Conservation (phyloP, 495 filamentous ascomycete genomes). For the Penicillium paxilli region DNA sequence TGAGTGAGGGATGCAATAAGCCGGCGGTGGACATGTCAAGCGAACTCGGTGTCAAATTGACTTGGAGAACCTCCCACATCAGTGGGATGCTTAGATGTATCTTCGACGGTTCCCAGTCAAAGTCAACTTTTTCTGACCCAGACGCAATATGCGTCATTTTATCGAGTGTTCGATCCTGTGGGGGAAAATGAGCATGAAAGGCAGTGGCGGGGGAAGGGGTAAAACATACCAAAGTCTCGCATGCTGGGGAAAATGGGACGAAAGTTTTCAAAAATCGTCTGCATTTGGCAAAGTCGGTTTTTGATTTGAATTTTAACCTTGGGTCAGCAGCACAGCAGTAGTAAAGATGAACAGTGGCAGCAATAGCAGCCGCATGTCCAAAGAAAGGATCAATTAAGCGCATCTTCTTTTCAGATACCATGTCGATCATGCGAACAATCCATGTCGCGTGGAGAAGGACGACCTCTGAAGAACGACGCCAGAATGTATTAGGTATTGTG, state of each 20-base stretch:
- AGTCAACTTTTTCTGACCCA: constrained; percentile 41
- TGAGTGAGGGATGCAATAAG: constrained; percentile 35
- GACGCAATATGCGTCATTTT: constrained; percentile 44
- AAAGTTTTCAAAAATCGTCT: constrained; percentile 43
- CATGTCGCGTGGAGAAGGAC: constrained; percentile 47
- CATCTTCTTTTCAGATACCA: constrained; percentile 47
- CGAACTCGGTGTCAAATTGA: constrained; percentile 32
- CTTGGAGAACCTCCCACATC: constrained; percentile 50
- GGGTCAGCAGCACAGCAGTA: constrained; percentile 46
- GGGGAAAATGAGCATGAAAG: background rate
- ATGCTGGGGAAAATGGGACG: constrained; percentile 39
- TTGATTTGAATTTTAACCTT: constrained; percentile 46
- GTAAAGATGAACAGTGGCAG: constrained; percentile 47
- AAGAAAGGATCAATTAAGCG: constrained; percentile 47
- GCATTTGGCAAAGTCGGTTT: constrained; percentile 46
- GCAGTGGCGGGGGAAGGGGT: too few species aligned
- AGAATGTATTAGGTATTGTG: constrained; percentile 48
- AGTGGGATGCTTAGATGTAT: constrained; percentile 50
- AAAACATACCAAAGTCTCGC: constrained; percentile 33
- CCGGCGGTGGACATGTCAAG: constrained; percentile 29
- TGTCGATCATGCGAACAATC: constrained; percentile 51
- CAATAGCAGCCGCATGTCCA: constrained; percentile 43
- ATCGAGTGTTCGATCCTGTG: constrained; percentile 40
- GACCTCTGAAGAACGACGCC: constrained; percentile 45
- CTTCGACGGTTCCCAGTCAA: constrained; percentile 47